phyloP scores from a whole-genome alignment of 345 rosid genomes.

The Arabidopsis suecica region DNA sequence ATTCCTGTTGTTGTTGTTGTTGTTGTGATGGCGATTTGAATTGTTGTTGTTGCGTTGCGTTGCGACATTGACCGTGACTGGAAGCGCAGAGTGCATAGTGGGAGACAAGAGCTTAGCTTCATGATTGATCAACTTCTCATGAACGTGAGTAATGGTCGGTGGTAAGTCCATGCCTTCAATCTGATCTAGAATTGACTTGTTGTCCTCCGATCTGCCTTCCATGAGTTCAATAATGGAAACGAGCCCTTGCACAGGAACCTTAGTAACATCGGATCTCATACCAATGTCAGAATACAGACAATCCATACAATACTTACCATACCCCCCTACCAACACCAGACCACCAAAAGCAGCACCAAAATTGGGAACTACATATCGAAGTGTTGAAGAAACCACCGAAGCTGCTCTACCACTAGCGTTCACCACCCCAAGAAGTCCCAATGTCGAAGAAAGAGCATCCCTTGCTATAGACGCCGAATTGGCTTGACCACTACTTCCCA shows the following conservation, averaged over 20 bases:
- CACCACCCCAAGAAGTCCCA: not conserved
- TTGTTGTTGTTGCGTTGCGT: no score
- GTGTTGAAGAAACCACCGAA: slow-evolving; percentile 15
- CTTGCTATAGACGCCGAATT: not conserved
- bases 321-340: not conserved
- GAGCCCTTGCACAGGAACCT: not conserved
- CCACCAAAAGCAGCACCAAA: not conserved
- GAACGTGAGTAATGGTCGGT: no score
- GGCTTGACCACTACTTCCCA: slow-evolving; percentile 81
- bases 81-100: no score
- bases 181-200: no score
- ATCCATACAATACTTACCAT: not conserved
- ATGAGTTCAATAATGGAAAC: not conserved
- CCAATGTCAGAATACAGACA: slow-evolving; percentile 2
- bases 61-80: no score
- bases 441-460: not conserved
- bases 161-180: no score
- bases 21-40: no score
- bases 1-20: no score
- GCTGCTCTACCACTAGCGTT: not conserved
- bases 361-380: not conserved
- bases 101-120: no score
- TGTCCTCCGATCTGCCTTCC: slow-evolving; percentile 5
- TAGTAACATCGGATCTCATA: not conserved
- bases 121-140: no score